These are phyloP conservation scores for Astragalus membranaceus DNA, from an alignment of 306 rosid genomes.

Conservation along the genomic window DNA sequence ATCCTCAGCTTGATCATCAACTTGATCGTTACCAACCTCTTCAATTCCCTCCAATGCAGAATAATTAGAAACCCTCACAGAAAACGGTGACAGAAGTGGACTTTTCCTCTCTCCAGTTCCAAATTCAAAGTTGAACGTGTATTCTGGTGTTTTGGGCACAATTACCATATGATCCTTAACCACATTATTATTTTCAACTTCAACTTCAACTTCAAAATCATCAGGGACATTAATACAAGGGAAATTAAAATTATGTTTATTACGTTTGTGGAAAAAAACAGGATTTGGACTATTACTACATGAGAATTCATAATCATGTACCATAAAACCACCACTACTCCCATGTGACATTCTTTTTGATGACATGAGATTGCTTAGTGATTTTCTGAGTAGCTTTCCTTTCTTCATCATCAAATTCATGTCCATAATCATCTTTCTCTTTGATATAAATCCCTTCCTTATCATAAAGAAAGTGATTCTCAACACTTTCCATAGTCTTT, in stretches of 20 bases:
- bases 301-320: slow-evolving; percentile 57
- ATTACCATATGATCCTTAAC: slow-evolving; percentile 6
- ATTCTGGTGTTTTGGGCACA: slow-evolving; percentile 34
- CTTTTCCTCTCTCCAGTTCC: slow-evolving; percentile 27
- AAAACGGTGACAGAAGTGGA: slow-evolving; percentile 33
- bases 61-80: slow-evolving; percentile 37
- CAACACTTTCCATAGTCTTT: slow-evolving; percentile 46
- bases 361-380: slow-evolving; percentile 40
- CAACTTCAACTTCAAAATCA: slow-evolving; percentile 17
- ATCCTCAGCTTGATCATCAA: slow-evolving; percentile 52
- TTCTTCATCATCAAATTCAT: slow-evolving; percentile 54
- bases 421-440: slow-evolving; percentile 52
- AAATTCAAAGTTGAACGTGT: slow-evolving; percentile 19
- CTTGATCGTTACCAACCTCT: slow-evolving; percentile 24
- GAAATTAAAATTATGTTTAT: slow-evolving; percentile 41
- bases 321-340: slow-evolving; percentile 12
- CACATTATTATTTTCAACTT: neutral
- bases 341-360: slow-evolving; percentile 24
- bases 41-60: slow-evolving; percentile 36
- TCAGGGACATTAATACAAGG: slow-evolving; percentile 41
- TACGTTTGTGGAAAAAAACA: slow-evolving; percentile 35
- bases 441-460: slow-evolving; percentile 44
- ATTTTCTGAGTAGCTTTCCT: slow-evolving; percentile 42
- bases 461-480: slow-evolving; percentile 45
- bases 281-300: slow-evolving; percentile 55